Base-by-base conservation (phyloP, 2,329 filamentous ascomycete genomes). In the Davidsoniella virescens region DNA sequence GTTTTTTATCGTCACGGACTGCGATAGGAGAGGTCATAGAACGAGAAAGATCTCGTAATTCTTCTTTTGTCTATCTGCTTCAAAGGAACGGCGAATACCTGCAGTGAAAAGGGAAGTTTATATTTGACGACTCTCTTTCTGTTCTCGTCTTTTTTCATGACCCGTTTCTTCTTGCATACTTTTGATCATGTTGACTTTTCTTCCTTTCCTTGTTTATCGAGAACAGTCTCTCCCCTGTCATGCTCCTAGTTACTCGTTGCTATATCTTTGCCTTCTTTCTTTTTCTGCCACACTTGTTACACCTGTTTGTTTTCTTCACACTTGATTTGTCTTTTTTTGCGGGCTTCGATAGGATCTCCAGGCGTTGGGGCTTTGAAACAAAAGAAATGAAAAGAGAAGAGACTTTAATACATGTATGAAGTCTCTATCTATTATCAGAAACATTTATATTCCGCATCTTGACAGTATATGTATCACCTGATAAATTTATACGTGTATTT, bases 371-470 rank as follows among this genome's bases (percentile, higher is more conserved):
- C 52, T 56, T 59, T 59, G 57, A 57, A 59, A 56, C 58, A 56
- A 54, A 60, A 61, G 59, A 56, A 59, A 59, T 59, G 60, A 58
- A 56, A 57, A 62, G 59, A 57, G 53, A 60, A 58, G 56, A 58
- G 56, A 56, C 56, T 56, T 54, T 57, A 53, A 49, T 33, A 6
- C 29, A n/a, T n/a, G 14, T 20, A 25, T 33, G 29, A 9, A 33
- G 29, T 33, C 29, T 33, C 29, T 33, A 33, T 33, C 29, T 33
- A 12, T 33, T 12, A 33, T 9, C 29, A 9, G 4, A 33, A 9
- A 12, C 8, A 33, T 33, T 33, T 9, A 33, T 10, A 9, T 33
- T 33, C 29, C 6, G 29, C 12, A 33, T 4, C 1, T 33, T 33
- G 5, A 33, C 9, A 5, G 20, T 23, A 33, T 33, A 33, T 33